Evolutionary conservation across 768 basidiomycete genomes (phyloP).

Genomic region (Ramaria sp.): DNA sequence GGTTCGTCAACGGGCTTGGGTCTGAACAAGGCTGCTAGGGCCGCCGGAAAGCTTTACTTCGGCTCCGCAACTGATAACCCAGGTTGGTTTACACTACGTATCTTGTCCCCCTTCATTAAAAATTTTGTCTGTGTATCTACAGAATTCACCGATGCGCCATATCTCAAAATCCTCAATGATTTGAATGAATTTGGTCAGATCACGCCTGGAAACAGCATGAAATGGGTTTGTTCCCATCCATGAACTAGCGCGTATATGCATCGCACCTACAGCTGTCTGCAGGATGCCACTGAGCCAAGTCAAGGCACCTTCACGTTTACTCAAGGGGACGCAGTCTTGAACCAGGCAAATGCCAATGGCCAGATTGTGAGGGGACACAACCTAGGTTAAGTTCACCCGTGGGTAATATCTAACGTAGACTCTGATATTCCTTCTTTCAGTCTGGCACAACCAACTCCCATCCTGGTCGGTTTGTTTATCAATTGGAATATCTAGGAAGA

Average conservation of each 20-base stretch:
- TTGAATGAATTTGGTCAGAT: constrained; percentile 30
- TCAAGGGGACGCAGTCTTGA: constrained; percentile 32
- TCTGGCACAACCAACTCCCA: constrained; percentile 44
- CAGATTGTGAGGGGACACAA: constrained; percentile 18
- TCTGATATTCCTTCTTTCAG: constrained; percentile 22
- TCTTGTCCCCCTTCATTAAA: not conserved
- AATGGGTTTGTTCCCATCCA: constrained; percentile 24
- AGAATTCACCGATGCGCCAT: constrained; percentile 30
- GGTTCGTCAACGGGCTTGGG: constrained; percentile 12
- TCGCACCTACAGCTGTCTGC: constrained; percentile 5
- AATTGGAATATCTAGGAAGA: not conserved
- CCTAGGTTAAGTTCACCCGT: constrained; percentile 1
- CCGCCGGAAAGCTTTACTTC: constrained; percentile 34
- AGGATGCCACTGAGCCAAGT: constrained; percentile 43
- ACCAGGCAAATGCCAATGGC: constrained; percentile 5
- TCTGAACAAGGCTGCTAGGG: constrained; percentile 27
- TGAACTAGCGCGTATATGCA: not conserved
- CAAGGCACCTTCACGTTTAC: constrained; percentile 37
- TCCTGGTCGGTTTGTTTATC: constrained; percentile 22
- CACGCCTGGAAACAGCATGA: constrained; percentile 35
- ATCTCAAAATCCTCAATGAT: constrained; percentile 26
- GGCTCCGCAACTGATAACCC: constrained; percentile 35
- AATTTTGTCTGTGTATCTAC: not conserved
- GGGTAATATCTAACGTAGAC: not conserved
- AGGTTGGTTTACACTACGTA: not conserved